Conservation (phyloP, 306 rosid species). For the Mimosa bimucronata region DNA sequence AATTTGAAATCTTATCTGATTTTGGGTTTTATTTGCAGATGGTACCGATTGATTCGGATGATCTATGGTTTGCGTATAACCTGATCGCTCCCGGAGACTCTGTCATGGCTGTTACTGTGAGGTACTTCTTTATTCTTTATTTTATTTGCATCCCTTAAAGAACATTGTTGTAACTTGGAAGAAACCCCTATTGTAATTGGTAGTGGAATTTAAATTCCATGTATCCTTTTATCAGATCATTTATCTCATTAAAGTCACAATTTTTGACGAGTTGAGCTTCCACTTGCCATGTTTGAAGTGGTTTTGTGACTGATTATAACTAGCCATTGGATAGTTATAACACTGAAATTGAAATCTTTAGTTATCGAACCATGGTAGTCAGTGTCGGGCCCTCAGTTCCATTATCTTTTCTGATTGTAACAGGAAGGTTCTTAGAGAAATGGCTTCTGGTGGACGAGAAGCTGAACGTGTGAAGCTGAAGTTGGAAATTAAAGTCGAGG, state of each 20-base stretch:
- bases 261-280: background rate
- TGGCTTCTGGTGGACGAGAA: slow-evolving; percentile 84
- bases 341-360: slow-evolving; percentile 1
- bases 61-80: slow-evolving; percentile 88
- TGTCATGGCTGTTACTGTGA: slow-evolving; percentile 84
- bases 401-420: slow-evolving; percentile 23
- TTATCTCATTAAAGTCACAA: background rate
- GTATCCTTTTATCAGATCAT: background rate
- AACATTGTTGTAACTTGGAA: background rate
- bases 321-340: background rate
- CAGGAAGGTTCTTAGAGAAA: slow-evolving; percentile 89
- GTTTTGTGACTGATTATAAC: background rate
- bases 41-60: slow-evolving; percentile 92
- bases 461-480: slow-evolving; percentile 86
- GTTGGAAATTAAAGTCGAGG: slow-evolving; percentile 86
- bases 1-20: background rate
- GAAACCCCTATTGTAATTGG: background rate
- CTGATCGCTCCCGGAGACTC: slow-evolving; percentile 86
- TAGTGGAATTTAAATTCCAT: background rate
- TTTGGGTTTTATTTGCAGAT: slow-evolving; percentile 55
- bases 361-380: background rate
- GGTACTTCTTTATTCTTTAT: slow-evolving; percentile 45
- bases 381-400: background rate
- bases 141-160: background rate
- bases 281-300: background rate